Evolutionary conservation across 257 asterid genomes (phyloP).

Genomic region (Nicotiana tabacum): DNA sequence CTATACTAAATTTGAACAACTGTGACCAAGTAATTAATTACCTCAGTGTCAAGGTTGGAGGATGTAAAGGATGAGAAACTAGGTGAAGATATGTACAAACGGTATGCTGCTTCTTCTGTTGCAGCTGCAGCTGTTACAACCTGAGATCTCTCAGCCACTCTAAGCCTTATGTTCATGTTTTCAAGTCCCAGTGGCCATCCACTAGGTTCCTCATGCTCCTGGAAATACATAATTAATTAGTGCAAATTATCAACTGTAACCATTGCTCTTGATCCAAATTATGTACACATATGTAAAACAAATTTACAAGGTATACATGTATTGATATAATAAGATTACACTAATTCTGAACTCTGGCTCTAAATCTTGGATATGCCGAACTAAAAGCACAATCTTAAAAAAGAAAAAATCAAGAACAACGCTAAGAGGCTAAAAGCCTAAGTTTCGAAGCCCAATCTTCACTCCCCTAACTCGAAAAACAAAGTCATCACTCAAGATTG

Average conservation of each 20-base stretch:
- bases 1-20: neutral
- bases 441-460: neutral
- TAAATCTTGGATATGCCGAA: too few relatives aligned
- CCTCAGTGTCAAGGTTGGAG: constrained; percentile 60
- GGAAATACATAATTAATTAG: neutral
- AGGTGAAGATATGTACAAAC: constrained; percentile 12
- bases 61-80: constrained; percentile 63
- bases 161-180: constrained; percentile 34
- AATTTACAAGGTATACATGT: too few relatives aligned
- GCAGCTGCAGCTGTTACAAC: neutral
- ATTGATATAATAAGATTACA: too few relatives aligned
- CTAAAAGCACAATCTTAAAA: too few relatives aligned
- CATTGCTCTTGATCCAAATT: too few relatives aligned
- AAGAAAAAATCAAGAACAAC: too few relatives aligned
- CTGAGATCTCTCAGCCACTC: constrained; percentile 18
- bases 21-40: constrained; percentile 11
- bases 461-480: neutral
- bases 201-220: constrained; percentile 26
- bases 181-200: constrained; percentile 84
- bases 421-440: too few relatives aligned
- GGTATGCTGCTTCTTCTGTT: constrained; percentile 6
- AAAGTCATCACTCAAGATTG: neutral
- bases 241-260: too few relatives aligned
- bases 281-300: too few relatives aligned
- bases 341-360: too few relatives aligned